Percentiles rank a stretch among this genome's conserved stretches.
Conservation (phyloP, 2,329 filamentous ascomycete genomes). For the Neonectria hederae region DNA sequence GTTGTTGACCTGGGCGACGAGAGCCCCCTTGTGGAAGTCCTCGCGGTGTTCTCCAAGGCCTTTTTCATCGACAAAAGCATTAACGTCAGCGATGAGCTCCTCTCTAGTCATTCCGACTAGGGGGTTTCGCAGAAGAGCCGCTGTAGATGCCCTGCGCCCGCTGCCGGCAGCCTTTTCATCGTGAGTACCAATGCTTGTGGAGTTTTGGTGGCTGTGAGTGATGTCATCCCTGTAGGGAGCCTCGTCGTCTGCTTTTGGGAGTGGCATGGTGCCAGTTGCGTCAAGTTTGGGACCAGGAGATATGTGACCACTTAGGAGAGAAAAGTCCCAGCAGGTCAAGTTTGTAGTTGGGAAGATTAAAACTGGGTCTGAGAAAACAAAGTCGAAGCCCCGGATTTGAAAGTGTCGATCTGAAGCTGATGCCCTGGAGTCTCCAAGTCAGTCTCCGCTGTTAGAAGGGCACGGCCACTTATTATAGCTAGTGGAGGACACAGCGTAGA, state of each 20-base stretch:
- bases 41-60: slow-evolving; percentile 57
- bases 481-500: neutral
- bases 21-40: slow-evolving; percentile 45
- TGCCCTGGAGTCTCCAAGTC: neutral
- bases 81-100: slow-evolving; percentile 63
- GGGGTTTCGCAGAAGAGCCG: slow-evolving; percentile 49
- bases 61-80: slow-evolving; percentile 61
- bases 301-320: no score
- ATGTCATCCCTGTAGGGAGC: neutral
- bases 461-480: neutral
- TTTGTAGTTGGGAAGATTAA: neutral
- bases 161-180: neutral
- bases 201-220: neutral
- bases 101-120: slow-evolving; percentile 62
- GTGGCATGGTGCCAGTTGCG: neutral
- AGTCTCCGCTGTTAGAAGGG: neutral
- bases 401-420: neutral
- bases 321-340: no score
- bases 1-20: slow-evolving; percentile 45
- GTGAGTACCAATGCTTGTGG: neutral
- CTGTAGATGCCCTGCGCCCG: neutral
- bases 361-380: neutral
- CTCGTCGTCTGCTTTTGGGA: neutral
- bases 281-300: neutral
- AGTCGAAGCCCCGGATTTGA: no score